phyloP scores from a whole-genome alignment of 306 rosid species.

The Dryas drummondii region DNA sequence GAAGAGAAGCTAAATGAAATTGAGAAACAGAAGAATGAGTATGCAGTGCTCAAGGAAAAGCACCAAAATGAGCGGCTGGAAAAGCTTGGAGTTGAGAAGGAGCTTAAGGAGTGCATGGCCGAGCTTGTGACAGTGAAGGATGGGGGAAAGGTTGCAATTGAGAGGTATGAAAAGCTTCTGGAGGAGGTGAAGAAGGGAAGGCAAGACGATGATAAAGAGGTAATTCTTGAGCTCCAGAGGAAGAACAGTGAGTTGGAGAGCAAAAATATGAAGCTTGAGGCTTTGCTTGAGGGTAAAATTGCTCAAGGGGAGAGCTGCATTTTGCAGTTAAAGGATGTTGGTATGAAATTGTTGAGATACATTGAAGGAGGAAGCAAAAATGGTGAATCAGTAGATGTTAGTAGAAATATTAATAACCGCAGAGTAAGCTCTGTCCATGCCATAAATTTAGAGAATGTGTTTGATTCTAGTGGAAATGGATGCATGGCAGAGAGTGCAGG shows the following conservation, averaged over 20 bases:
- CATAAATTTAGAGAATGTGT: conserved; percentile 4
- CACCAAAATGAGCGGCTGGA: conserved; percentile 2
- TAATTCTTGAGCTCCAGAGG: not conserved
- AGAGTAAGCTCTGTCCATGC: not conserved
- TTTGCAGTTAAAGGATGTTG: not conserved
- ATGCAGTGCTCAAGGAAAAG: not conserved
- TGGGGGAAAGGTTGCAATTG: not conserved
- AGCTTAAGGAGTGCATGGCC: not conserved
- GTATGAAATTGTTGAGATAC: not conserved
- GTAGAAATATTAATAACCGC: not conserved
- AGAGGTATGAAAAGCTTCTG: conserved; percentile 20
- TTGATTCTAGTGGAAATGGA: not conserved
- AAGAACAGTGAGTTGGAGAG: conserved; percentile 19
- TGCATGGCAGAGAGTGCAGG: not conserved
- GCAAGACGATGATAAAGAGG: not conserved
- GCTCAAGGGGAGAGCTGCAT: not conserved
- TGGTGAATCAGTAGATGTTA: not conserved
- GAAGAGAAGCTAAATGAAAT: conserved; percentile 22
- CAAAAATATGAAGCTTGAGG: conserved; percentile 9
- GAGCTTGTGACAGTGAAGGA: not conserved
- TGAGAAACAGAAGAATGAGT: conserved; percentile 6
- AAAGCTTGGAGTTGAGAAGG: not conserved
- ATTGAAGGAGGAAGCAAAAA: not conserved
- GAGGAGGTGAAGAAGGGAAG: conserved; percentile 11
- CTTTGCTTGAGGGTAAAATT: not conserved